Conservation (phyloP, 2,329 filamentous ascomycete genomes). For the Venturia aucupariae region DNA sequence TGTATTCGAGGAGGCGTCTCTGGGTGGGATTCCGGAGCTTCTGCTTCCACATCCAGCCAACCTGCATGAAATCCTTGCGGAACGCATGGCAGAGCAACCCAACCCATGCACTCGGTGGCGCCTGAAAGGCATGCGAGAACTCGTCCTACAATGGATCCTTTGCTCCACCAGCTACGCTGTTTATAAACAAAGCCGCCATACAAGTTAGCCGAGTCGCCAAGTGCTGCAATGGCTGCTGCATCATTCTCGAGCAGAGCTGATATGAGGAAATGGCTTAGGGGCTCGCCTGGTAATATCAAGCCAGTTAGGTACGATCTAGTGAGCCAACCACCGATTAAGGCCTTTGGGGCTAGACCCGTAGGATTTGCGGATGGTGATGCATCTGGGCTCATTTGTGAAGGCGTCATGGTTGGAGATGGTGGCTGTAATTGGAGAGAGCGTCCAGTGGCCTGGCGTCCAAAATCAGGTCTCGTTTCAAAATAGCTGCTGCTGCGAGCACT, state of each 20-base stretch:
- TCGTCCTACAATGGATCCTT: constrained; percentile 44
- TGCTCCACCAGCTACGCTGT: constrained; percentile 47
- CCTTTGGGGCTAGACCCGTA: not conserved
- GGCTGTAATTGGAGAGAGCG: constrained; percentile 17
- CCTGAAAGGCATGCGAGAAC: constrained; percentile 39
- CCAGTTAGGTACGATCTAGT: constrained; percentile 47
- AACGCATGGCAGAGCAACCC: constrained; percentile 37
- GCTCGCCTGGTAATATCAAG: constrained; percentile 45
- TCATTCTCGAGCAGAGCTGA: constrained; percentile 48
- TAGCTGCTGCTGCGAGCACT: constrained; percentile 24
- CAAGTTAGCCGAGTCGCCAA: constrained; percentile 44
- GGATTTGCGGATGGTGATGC: not conserved
- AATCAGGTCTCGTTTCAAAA: constrained; percentile 23
- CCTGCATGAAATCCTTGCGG: constrained; percentile 33
- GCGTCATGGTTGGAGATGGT: constrained; percentile 5
- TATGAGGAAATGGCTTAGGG: constrained; percentile 46
- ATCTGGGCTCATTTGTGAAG: not conserved
- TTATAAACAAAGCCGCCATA: constrained; percentile 46
- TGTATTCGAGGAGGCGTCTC: constrained; percentile 29
- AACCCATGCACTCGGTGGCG: constrained; percentile 45
- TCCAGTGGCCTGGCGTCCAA: constrained; percentile 22
- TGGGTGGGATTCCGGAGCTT: constrained; percentile 22
- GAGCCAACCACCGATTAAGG: constrained; percentile 37
- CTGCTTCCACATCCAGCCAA: constrained; percentile 41
- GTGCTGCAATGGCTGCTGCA: constrained; percentile 34